These are phyloP conservation scores for Zymoseptoria brevis DNA, from an alignment of 2,329 filamentous ascomycete species.

Conservation along the genomic window DNA sequence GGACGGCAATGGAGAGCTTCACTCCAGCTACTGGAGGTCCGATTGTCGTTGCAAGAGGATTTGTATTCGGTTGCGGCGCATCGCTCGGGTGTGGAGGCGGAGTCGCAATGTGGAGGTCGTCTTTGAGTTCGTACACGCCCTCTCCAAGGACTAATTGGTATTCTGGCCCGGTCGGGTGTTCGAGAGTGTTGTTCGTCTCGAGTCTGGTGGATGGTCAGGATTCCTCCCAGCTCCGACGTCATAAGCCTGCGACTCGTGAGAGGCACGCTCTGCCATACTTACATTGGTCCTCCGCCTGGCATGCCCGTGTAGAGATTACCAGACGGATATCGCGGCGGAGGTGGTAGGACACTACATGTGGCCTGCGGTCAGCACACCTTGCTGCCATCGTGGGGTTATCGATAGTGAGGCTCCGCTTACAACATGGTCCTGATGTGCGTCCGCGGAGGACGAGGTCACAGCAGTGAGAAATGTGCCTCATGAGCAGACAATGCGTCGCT, in stretches of 20 bases:
- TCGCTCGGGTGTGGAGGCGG: constrained; percentile 94
- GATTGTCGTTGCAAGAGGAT: constrained; percentile 79
- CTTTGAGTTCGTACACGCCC: constrained; percentile 84
- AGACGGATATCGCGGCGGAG: constrained; percentile 59
- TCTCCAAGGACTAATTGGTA: constrained; percentile 90
- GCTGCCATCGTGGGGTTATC: background rate
- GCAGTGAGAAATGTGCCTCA: background rate
- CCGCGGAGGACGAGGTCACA: background rate
- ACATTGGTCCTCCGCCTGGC: constrained; percentile 59
- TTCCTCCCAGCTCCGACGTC: background rate
- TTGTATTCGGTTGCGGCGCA: constrained; percentile 75
- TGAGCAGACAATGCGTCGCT: background rate
- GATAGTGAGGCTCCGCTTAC: background rate
- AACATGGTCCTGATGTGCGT: background rate
- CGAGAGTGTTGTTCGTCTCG: constrained; percentile 87
- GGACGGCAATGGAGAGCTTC: constrained; percentile 67
- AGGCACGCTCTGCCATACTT: background rate
- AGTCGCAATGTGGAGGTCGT: constrained; percentile 85
- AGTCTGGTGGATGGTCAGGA: constrained; percentile 36
- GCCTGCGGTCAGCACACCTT: background rate
- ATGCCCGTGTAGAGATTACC: constrained; percentile 60
- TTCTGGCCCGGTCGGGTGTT: constrained; percentile 70
- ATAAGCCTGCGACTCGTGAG: background rate
- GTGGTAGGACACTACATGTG: constrained; percentile 16
- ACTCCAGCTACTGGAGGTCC: constrained; percentile 79